Evolutionary conservation across 2,329 filamentous ascomycete species (phyloP).

Genomic region (Monosporascus sp.): DNA sequence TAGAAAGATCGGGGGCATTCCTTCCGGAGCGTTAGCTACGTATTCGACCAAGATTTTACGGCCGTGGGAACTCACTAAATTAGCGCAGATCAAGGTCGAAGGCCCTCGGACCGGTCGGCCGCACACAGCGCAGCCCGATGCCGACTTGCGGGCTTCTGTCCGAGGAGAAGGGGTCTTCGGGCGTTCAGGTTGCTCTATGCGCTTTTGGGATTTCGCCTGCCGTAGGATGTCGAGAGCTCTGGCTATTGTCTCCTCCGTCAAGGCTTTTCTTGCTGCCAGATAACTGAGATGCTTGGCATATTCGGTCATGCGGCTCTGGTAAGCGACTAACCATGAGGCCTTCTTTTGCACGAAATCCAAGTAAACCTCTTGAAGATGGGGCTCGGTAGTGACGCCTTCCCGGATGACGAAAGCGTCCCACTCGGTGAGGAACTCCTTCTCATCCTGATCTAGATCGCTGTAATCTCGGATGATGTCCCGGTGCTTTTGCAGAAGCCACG

Average conservation of each 20-base stretch:
- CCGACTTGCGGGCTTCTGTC: conserved; percentile 35
- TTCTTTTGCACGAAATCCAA: conserved; percentile 46
- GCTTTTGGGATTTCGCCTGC: conserved; percentile 31
- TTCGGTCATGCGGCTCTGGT: conserved; percentile 44
- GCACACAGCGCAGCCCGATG: conserved; percentile 43
- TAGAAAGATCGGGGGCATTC: conserved; percentile 40
- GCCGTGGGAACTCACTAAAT: conserved; percentile 35
- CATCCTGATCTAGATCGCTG: conserved; percentile 46
- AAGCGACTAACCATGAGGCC: conserved; percentile 46
- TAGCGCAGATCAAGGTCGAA: conserved; percentile 43
- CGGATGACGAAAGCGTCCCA: conserved; percentile 53
- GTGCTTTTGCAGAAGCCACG: conserved; percentile 56
- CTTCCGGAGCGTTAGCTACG: conserved; percentile 25
- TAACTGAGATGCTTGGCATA: conserved; percentile 51
- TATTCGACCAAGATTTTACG: conserved; percentile 1
- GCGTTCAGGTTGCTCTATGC: conserved; percentile 17
- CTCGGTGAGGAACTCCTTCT: conserved; percentile 54
- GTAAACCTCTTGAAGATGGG: conserved; percentile 48
- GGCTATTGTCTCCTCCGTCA: conserved; percentile 39
- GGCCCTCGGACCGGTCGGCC: conserved; percentile 43
- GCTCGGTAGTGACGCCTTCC: conserved; percentile 45
- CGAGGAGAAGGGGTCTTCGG: conserved; percentile 17
- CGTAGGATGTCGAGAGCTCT: conserved; percentile 40
- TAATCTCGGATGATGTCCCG: conserved; percentile 53
- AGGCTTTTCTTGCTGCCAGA: conserved; percentile 42